Percentiles rank a stretch among this genome's conserved stretches.
Evolutionary conservation across 2,329 filamentous ascomycete genomes (phyloP).

Genomic region (Xylaria sp.): DNA sequence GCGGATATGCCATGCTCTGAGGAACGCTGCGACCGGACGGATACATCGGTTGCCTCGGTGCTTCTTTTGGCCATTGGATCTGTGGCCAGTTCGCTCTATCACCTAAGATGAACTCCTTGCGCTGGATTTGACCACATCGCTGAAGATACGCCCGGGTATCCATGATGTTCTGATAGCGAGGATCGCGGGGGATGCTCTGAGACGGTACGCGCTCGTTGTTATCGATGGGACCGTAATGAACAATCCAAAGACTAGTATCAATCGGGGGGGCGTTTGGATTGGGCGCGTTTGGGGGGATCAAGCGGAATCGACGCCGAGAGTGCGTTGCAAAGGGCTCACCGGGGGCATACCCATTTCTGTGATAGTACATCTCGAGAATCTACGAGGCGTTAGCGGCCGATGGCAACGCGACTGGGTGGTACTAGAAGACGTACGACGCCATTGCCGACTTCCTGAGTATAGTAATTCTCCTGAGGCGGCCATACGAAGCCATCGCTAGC

Average conservation of each 20-base stretch:
- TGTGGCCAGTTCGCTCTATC: conserved; percentile 91
- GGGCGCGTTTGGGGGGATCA: conserved; percentile 73
- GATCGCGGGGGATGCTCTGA: conserved; percentile 67
- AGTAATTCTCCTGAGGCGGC: conserved; percentile 80
- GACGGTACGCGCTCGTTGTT: conserved; percentile 74
- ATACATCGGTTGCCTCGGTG: conserved; percentile 57
- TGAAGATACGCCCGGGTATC: conserved; percentile 69
- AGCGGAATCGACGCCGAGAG: conserved; percentile 82
- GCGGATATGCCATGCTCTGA: conserved; percentile 67
- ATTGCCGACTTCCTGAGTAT: conserved; percentile 72
- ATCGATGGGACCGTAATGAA: conserved; percentile 85
- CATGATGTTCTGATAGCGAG: conserved; percentile 65
- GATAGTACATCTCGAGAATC: conserved; percentile 87
- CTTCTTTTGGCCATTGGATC: conserved; percentile 70
- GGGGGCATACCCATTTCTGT: conserved; percentile 79
- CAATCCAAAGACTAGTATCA: conserved; percentile 85
- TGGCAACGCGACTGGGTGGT: conserved; percentile 11
- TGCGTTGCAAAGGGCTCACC: conserved; percentile 78
- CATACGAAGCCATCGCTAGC: conserved; percentile 93
- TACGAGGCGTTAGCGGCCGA: conserved; percentile 46
- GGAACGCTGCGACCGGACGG: conserved; percentile 57
- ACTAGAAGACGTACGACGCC: conserved; percentile 55
- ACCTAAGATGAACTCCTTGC: conserved; percentile 93
- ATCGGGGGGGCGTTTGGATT: conserved; percentile 72
- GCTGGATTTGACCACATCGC: conserved; percentile 78